Conservation (phyloP, 1,284 basidiomycete species). For the Leccinum ambiguum region DNA sequence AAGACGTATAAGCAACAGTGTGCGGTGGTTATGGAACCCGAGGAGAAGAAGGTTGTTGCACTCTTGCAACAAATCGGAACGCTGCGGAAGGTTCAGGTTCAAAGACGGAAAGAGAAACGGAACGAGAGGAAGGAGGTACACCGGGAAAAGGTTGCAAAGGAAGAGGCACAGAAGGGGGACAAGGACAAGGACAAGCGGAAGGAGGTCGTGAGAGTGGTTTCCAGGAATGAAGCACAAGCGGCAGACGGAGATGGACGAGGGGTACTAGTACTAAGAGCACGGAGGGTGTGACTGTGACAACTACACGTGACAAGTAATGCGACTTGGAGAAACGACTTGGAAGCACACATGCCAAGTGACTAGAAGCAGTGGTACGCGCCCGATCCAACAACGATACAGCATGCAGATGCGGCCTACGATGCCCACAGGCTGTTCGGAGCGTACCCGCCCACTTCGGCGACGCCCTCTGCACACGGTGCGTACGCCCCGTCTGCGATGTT, state of each 20-base stretch:
- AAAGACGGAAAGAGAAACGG: slow-evolving; percentile 81
- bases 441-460: slow-evolving; percentile 70
- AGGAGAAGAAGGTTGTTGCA: slow-evolving; percentile 92
- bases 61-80: slow-evolving; percentile 94
- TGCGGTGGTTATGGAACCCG: slow-evolving; percentile 92
- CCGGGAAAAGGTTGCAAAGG: slow-evolving; percentile 69
- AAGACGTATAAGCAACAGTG: slow-evolving; percentile 90
- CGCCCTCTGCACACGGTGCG: slow-evolving; percentile 66
- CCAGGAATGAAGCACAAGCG: slow-evolving; percentile 71
- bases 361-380: slow-evolving; percentile 19
- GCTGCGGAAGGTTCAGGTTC: slow-evolving; percentile 85
- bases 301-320: slow-evolving; percentile 17
- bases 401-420: slow-evolving; percentile 47
- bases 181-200: slow-evolving; percentile 81
- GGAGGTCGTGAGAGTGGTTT: slow-evolving; percentile 68
- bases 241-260: slow-evolving; percentile 54
- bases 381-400: slow-evolving; percentile 11
- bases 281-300: slow-evolving; percentile 37
- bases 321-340: neutral
- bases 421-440: slow-evolving; percentile 59
- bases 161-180: slow-evolving; percentile 65
- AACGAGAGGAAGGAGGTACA: slow-evolving; percentile 63
- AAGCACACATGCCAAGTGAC: neutral
- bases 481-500: slow-evolving; percentile 6
- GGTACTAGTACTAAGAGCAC: slow-evolving; percentile 45